Conservation (phyloP, 768 basidiomycete species). For the Leccinum uliginosum region DNA sequence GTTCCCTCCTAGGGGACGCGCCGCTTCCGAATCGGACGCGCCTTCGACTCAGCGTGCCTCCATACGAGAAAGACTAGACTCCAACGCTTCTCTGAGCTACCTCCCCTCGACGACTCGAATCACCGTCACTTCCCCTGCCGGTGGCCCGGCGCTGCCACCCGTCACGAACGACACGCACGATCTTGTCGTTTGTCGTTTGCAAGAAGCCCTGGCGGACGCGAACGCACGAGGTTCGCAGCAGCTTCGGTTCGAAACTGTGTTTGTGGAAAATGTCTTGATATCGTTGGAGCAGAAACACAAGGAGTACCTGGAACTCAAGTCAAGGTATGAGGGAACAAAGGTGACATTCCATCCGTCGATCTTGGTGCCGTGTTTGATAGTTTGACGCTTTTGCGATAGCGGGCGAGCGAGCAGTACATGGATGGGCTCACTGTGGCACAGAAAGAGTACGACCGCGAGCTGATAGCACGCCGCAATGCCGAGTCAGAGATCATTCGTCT, state of each 20-base stretch:
- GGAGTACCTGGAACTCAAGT: conserved; percentile 62
- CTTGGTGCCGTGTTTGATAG: not conserved
- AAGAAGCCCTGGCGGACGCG: conserved; percentile 59
- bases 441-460: conserved; percentile 90
- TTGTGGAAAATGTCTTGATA: conserved; percentile 65
- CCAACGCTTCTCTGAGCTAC: conserved; percentile 21
- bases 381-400: conserved; percentile 39
- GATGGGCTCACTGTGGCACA: conserved; percentile 91
- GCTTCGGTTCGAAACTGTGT: conserved; percentile 65
- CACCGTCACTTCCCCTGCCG: conserved; percentile 43
- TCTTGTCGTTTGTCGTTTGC: conserved; percentile 46
- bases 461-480: conserved; percentile 81
- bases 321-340: conserved; percentile 82
- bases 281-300: conserved; percentile 62
- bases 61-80: conserved; percentile 24
- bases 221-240: conserved; percentile 55
- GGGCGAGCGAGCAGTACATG: conserved; percentile 87
- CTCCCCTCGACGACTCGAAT: conserved; percentile 31
- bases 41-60: conserved; percentile 3
- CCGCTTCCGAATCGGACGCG: conserved; percentile 33
- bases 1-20: conserved; percentile 19
- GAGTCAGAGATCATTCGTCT: conserved; percentile 90
- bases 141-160: conserved; percentile 24
- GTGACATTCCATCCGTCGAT: conserved; percentile 40
- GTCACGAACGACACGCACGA: conserved; percentile 37